These are phyloP conservation scores for Wickerhamiella parazyma DNA, from an alignment of 805 yeast genomes.

Conservation along the genomic window DNA sequence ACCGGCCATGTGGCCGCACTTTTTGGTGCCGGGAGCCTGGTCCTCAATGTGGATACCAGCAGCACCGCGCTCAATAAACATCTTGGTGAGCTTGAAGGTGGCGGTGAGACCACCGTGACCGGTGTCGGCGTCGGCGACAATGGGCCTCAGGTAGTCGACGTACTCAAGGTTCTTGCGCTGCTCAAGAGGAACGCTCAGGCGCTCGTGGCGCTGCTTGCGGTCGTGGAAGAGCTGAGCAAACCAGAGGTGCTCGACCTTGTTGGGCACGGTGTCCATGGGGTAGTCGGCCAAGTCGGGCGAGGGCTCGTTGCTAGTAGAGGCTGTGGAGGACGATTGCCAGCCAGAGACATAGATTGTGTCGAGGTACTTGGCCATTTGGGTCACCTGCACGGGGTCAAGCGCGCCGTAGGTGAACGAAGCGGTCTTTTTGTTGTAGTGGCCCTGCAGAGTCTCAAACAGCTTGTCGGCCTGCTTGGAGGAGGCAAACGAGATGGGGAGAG, in stretches of 20 bases:
- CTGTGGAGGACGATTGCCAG: slow-evolving; percentile 98
- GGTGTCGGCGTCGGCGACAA: slow-evolving; percentile 95
- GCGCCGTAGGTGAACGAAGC: slow-evolving; percentile 91
- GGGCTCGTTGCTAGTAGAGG: slow-evolving; percentile 94
- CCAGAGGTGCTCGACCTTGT: slow-evolving; percentile 93
- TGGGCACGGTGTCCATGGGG: slow-evolving; percentile 97
- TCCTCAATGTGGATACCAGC: slow-evolving; percentile 98
- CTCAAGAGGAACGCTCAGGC: slow-evolving; percentile 42
- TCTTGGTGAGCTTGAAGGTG: slow-evolving; percentile 82
- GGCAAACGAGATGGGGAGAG: slow-evolving; percentile 59
- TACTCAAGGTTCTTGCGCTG: slow-evolving; percentile 60
- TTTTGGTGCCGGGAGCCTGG: slow-evolving; percentile 97
- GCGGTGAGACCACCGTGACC: slow-evolving; percentile 99
- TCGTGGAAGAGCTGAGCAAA: slow-evolving; percentile 96
- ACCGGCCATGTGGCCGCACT: slow-evolving; percentile 99
- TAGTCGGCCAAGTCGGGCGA: slow-evolving; percentile 97
- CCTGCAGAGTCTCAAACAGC: slow-evolving; percentile 51
- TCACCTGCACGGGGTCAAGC: slow-evolving; percentile 83
- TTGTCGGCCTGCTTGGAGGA: slow-evolving; percentile 72
- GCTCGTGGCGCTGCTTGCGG: slow-evolving; percentile 84
- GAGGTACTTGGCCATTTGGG: slow-evolving; percentile 93
- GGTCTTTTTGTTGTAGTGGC: slow-evolving; percentile 59
- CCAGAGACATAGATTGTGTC: slow-evolving; percentile 92
- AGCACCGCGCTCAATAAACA: slow-evolving; percentile 96
- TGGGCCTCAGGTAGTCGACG: slow-evolving; percentile 84